These are phyloP conservation scores for Pythium apleroticum DNA, from an alignment of 352 stramenopile species.

Conservation along the genomic window DNA sequence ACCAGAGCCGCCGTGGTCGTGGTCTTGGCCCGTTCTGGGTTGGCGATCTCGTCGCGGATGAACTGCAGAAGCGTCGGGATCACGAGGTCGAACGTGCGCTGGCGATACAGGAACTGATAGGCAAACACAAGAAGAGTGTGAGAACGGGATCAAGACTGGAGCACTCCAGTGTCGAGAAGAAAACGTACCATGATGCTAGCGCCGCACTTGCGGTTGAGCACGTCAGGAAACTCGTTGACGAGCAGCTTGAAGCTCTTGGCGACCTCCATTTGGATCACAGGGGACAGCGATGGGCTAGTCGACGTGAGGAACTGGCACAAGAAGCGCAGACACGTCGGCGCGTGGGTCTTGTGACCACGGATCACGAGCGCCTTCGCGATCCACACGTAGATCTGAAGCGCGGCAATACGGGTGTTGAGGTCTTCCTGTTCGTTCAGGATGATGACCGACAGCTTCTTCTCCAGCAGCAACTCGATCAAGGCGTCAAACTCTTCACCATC, in stretches of 20 bases:
- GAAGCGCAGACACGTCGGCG: conserved; percentile 67
- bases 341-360: conserved; percentile 66
- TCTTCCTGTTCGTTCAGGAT: conserved; percentile 44
- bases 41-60: conserved; percentile 41
- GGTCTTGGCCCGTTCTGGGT: conserved; percentile 25
- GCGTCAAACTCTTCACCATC: conserved; percentile 79
- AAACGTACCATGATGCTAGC: conserved; percentile 70
- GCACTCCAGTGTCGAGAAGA: background rate
- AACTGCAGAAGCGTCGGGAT: conserved; percentile 69
- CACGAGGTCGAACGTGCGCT: conserved; percentile 80
- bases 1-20: conserved; percentile 65
- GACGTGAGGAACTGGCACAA: conserved; percentile 62
- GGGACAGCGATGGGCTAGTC: conserved; percentile 26
- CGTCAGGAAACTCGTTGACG: conserved; percentile 74
- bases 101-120: conserved; percentile 70
- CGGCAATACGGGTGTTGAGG: conserved; percentile 48
- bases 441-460: conserved; percentile 60
- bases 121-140: conserved; percentile 2
- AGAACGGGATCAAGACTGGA: conserved; percentile 3
- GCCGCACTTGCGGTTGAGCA: conserved; percentile 83
- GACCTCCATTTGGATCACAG: conserved; percentile 64
- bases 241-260: conserved; percentile 81
- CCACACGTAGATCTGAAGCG: conserved; percentile 85
- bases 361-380: conserved; percentile 83
- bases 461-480: conserved; percentile 66